Evolutionary conservation across 192 early-diverging fungal species (phyloP), one percentile per base, ranked within the genome.

Genomic region (Pecoramyces ruminantium): DNA sequence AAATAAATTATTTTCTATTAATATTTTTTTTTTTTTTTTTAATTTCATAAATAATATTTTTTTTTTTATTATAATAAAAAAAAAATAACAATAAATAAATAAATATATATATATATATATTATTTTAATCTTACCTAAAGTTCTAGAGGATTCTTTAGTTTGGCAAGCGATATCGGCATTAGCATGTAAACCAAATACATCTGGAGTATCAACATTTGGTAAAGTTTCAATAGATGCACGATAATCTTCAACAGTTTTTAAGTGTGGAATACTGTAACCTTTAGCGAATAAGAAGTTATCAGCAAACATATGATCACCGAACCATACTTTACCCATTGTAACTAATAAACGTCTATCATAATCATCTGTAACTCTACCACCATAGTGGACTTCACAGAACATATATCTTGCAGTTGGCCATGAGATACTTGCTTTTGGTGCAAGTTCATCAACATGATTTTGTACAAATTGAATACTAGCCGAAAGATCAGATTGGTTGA

Each of bases 321-420:
- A 92, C 90, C 90, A 92, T 17, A 92, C 90, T 77, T 90, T 90
- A 29, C 89, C 89, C 84, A 91, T 91, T 13, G 89, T 90, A 18
- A 58, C 83, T 29, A 91, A 83, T 30, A 91, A 78, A 29, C 90
- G 90, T 28, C 89, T 82, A 79, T 91, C 90, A 83, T 82, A 91
- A 79, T 91, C 90, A 80, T 92, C 90, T 29, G 90, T 92, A 29
- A 92, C 90, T 78, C 90, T 79, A 0, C 90, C 90, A 29, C 90
- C 90, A 77, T 92, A 92, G 78, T 91, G 90, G 25, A 92, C 90
- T 80, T 92, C 90, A 80, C 89, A 92, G 85, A 92, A 91, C 90
- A 92, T 92, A 83, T 87, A 92, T 78, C 90, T 80, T 0, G 90
- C 88, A 29, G 90, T 92, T 25, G 81, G 84, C 90, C 90, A 92